These are phyloP conservation scores for Ophiostoma ulmi DNA, from an alignment of 2,329 filamentous ascomycete species.

Conservation along the genomic window DNA sequence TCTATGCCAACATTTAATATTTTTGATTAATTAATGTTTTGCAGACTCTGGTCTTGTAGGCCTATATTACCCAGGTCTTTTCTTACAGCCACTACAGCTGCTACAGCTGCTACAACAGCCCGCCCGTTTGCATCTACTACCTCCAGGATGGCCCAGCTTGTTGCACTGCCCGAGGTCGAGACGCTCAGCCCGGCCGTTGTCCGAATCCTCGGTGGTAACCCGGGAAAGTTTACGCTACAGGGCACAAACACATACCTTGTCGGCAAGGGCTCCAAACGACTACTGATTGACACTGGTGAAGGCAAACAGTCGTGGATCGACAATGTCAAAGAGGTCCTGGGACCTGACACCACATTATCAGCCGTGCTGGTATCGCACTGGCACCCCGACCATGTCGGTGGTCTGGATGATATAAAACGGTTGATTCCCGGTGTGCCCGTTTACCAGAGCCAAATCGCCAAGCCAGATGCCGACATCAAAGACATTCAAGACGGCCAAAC, in stretches of 20 bases:
- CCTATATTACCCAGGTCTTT: not conserved
- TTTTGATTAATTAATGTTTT: not conserved
- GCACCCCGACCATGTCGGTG: conserved; percentile 81
- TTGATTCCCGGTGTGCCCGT: conserved; percentile 58
- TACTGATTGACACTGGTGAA: conserved; percentile 88
- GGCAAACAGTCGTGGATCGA: conserved; percentile 69
- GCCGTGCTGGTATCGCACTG: conserved; percentile 79
- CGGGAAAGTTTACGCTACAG: conserved; percentile 70
- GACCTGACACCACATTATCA: conserved; percentile 41
- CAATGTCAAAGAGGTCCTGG: conserved; percentile 59
- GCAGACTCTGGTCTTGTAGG: not conserved
- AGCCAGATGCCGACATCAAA: conserved; percentile 17
- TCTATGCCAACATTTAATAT: not conserved
- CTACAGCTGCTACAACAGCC: not conserved
- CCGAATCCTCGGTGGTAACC: conserved; percentile 84
- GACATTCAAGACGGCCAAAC: conserved; percentile 44
- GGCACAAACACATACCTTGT: conserved; percentile 95
- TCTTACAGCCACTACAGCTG: not conserved
- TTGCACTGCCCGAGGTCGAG: conserved; percentile 66
- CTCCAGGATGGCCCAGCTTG: conserved; percentile 45
- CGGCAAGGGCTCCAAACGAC: conserved; percentile 64
- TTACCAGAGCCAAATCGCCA: conserved; percentile 53
- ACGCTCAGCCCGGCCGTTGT: conserved; percentile 73
- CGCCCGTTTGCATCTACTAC: not conserved
- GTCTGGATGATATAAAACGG: conserved; percentile 61